These are phyloP conservation scores for Coemansia sp. DNA, from an alignment of 192 early-diverging fungal species.

Conservation along the genomic window DNA sequence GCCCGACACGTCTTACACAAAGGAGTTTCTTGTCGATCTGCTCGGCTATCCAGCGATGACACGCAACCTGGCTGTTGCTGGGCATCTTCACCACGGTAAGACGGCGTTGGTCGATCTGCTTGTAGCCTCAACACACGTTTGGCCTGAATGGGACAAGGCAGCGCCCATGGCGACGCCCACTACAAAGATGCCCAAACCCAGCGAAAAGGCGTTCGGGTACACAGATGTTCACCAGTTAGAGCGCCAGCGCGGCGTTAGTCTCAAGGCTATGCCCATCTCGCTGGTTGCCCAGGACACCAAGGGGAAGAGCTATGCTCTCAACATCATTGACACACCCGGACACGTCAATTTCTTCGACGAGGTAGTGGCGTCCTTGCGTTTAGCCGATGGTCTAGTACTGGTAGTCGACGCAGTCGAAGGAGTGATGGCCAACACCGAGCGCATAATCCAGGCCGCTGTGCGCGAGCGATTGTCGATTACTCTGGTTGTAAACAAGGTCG, in stretches of 20 bases:
- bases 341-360: slow-evolving; percentile 97
- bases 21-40: slow-evolving; percentile 90
- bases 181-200: slow-evolving; percentile 36
- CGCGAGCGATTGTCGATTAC: slow-evolving; percentile 79
- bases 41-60: slow-evolving; percentile 79
- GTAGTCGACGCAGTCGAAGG: slow-evolving; percentile 98
- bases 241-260: slow-evolving; percentile 83
- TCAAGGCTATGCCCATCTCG: slow-evolving; percentile 95
- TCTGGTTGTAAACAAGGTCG: slow-evolving; percentile 97
- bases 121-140: slow-evolving; percentile 84
- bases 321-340: slow-evolving; percentile 93
- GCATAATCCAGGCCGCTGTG: slow-evolving; percentile 81
- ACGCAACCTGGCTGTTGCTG: slow-evolving; percentile 90
- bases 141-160: slow-evolving; percentile 57
- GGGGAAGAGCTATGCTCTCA: slow-evolving; percentile 88
- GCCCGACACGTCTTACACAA: slow-evolving; percentile 83
- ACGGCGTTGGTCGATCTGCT: slow-evolving; percentile 93
- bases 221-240: slow-evolving; percentile 95
- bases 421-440: slow-evolving; percentile 94
- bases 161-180: slow-evolving; percentile 41
- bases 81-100: slow-evolving; percentile 98
- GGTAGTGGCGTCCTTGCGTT: slow-evolving; percentile 79
- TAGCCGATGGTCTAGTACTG: slow-evolving; percentile 89
- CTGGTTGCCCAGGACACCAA: slow-evolving; percentile 87
- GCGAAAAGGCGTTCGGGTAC: slow-evolving; percentile 37